phyloP scores from a whole-genome alignment of 1,284 basidiomycete species.

The Sporisorium scitamineum region DNA sequence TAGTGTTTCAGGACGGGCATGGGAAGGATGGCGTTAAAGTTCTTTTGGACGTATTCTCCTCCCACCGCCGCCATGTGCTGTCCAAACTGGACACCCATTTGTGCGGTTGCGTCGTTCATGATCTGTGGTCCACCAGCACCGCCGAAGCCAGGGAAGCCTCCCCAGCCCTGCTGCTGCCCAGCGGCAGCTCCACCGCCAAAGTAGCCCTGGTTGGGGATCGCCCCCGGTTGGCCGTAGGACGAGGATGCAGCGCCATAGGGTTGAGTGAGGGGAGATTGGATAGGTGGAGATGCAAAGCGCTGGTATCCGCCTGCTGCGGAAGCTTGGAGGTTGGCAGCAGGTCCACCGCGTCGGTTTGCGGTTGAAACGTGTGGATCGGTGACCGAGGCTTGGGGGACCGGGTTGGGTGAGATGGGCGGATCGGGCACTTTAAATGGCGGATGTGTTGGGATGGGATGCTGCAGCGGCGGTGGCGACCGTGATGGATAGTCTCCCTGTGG shows the following conservation, averaged over 20 bases:
- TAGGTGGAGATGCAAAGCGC: constrained; percentile 49
- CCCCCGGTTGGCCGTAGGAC: constrained; percentile 18
- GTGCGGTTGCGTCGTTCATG: constrained; percentile 91
- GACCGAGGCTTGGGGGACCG: constrained; percentile 27
- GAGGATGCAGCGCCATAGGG: constrained; percentile 10
- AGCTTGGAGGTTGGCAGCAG: constrained; percentile 34
- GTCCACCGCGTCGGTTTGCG: constrained; percentile 33
- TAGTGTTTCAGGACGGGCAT: constrained; percentile 80
- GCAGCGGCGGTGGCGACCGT: constrained; percentile 63
- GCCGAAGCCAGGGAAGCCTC: constrained; percentile 25
- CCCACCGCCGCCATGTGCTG: constrained; percentile 91
- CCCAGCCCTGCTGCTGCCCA: constrained; percentile 20
- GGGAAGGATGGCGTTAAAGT: constrained; percentile 70
- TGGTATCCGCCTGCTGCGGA: constrained; percentile 43
- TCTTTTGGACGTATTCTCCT: constrained; percentile 94
- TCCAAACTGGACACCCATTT: constrained; percentile 96
- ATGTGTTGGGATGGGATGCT: constrained; percentile 68
- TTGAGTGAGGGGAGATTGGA: constrained; percentile 33
- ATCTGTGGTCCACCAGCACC: constrained; percentile 41
- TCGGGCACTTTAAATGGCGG: constrained; percentile 62
- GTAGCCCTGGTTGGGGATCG: constrained; percentile 14
- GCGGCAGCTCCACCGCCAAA: constrained; percentile 16
- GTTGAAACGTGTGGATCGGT: constrained; percentile 44
- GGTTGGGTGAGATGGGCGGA: constrained; percentile 55
- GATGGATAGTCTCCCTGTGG: constrained; percentile 44